Conservation (phyloP, 1,284 basidiomycete genomes). For the Coriolopsis trogii region DNA sequence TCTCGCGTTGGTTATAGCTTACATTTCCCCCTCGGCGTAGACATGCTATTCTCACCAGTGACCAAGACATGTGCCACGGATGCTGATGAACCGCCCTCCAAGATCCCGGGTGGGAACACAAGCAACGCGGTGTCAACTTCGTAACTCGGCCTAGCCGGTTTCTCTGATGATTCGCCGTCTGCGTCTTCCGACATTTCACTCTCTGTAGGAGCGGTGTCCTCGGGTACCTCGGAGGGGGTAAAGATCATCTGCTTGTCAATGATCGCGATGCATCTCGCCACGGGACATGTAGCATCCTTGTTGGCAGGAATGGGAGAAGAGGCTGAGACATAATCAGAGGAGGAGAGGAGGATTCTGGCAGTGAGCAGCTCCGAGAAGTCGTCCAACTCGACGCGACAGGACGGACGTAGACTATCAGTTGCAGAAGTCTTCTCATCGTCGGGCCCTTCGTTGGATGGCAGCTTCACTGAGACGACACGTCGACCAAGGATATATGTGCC, state of each 20-base stretch:
- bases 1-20: conserved; percentile 29
- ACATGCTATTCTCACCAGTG: conserved; percentile 85
- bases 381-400: conserved; percentile 57
- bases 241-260: conserved; percentile 52
- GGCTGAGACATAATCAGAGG: conserved; percentile 34
- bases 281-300: conserved; percentile 13
- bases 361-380: conserved; percentile 60
- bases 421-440: conserved; percentile 6
- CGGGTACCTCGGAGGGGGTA: conserved; percentile 31
- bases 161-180: conserved; percentile 24
- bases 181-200: conserved; percentile 23
- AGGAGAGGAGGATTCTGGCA: conserved; percentile 48
- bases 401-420: not conserved
- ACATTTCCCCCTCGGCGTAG: conserved; percentile 86
- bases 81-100: conserved; percentile 47
- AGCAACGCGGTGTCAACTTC: conserved; percentile 73
- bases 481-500: conserved; percentile 86
- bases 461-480: conserved; percentile 43
- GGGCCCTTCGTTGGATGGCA: conserved; percentile 17
- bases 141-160: conserved; percentile 24
- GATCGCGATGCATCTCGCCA: conserved; percentile 73
- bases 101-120: conserved; percentile 78
- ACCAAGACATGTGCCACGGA: conserved; percentile 71
- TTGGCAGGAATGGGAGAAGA: conserved; percentile 17
- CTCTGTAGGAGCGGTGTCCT: conserved; percentile 5